Conservation (phyloP, 2,329 filamentous ascomycete species). For the Daldinia eschscholtzii region DNA sequence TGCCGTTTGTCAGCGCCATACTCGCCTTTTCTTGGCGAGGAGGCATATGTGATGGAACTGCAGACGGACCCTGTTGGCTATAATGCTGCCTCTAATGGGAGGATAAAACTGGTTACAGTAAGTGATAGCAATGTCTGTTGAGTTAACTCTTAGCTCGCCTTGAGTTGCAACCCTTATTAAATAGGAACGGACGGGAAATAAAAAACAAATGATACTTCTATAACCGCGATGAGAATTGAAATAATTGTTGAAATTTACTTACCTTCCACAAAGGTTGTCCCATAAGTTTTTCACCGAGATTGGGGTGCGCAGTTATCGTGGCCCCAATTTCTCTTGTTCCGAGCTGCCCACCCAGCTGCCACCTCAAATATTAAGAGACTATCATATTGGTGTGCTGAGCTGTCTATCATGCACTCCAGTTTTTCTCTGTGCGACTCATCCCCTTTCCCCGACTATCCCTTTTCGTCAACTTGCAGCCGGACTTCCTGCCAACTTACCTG, state of each 20-base stretch:
- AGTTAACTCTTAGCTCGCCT: conserved; percentile 24
- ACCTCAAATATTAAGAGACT: conserved; percentile 20
- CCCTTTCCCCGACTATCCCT: conserved; percentile 44
- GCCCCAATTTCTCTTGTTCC: conserved; percentile 26
- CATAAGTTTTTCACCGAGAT: conserved; percentile 22
- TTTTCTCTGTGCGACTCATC: conserved; percentile 46
- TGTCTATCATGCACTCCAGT: conserved; percentile 46
- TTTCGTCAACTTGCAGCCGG: conserved; percentile 49
- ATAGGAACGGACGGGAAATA: conserved; percentile 32
- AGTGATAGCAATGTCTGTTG: conserved; percentile 40
- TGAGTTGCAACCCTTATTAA: conserved; percentile 32
- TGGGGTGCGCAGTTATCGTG: conserved; percentile 11
- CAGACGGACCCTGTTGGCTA: conserved; percentile 38
- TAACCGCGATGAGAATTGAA: conserved; percentile 8
- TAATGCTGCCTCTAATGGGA: conserved; percentile 45
- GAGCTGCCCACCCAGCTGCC: conserved; percentile 30
- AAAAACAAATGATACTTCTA: conserved; percentile 19
- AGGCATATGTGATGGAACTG: conserved; percentile 46
- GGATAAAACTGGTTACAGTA: conserved; percentile 44
- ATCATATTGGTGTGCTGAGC: conserved; percentile 44
- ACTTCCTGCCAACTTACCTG: conserved; percentile 32
- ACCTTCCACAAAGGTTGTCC: conserved; percentile 24
- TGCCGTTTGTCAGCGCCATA: conserved; percentile 30
- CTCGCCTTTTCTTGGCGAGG: conserved; percentile 33
- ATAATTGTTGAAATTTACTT: conserved; percentile 5